Evolutionary conservation across 2,329 filamentous ascomycete genomes (phyloP).

Genomic region (Cyphellophora europaea): DNA sequence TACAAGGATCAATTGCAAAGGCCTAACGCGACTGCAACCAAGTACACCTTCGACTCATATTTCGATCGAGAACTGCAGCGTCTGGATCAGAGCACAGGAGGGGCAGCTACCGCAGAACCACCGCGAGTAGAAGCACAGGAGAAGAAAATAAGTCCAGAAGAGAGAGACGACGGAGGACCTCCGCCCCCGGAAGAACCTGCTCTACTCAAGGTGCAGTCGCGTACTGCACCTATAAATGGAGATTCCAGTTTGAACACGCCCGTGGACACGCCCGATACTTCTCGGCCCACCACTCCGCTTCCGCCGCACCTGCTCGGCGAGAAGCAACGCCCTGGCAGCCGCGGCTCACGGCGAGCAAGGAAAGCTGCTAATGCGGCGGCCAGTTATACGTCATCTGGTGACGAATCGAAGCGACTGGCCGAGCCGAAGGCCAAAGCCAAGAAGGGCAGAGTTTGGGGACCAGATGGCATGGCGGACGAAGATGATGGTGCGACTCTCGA

Average conservation of each 20-base stretch:
- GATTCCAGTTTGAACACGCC: slow-evolving; percentile 60
- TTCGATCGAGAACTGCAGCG: slow-evolving; percentile 89
- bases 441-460: slow-evolving; percentile 86
- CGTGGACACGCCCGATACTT: slow-evolving; percentile 61
- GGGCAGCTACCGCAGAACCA: slow-evolving; percentile 37
- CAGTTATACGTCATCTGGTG: slow-evolving; percentile 67
- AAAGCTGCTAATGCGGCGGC: slow-evolving; percentile 55
- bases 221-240: slow-evolving; percentile 31
- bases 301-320: slow-evolving; percentile 59
- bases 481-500: slow-evolving; percentile 73
- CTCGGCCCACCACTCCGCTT: slow-evolving; percentile 67
- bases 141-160: slow-evolving; percentile 38
- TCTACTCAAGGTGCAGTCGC: slow-evolving; percentile 40
- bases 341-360: slow-evolving; percentile 71
- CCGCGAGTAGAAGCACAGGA: slow-evolving; percentile 25
- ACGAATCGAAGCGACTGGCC: slow-evolving; percentile 61
- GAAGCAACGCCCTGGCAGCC: slow-evolving; percentile 64
- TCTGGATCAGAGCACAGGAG: slow-evolving; percentile 47
- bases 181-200: slow-evolving; percentile 43
- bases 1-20: slow-evolving; percentile 83
- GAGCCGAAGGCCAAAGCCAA: slow-evolving; percentile 51
- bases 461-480: slow-evolving; percentile 77
- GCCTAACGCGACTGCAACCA: slow-evolving; percentile 65
- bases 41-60: slow-evolving; percentile 84
- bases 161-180: slow-evolving; percentile 39